phyloP scores from a whole-genome alignment of 2,329 filamentous ascomycete species.

The Colletotrichum melonis region DNA sequence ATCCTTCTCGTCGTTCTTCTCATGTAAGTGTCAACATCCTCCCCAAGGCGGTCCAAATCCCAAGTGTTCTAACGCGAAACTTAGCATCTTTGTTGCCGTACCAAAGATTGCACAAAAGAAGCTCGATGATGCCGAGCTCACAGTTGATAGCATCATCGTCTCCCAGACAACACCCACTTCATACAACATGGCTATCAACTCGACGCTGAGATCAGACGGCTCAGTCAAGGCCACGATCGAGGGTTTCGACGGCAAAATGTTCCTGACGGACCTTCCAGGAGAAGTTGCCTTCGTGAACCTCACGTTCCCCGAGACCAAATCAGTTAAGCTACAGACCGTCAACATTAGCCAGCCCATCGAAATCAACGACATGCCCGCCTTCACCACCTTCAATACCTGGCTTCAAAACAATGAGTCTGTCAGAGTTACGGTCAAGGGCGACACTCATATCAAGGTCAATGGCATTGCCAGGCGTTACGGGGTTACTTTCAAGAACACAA shows the following conservation, averaged over 20 bases:
- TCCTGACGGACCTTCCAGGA: slow-evolving; percentile 62
- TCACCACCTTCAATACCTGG: slow-evolving; percentile 66
- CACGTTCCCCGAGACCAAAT: slow-evolving; percentile 63
- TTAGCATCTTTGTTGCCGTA: slow-evolving; percentile 66
- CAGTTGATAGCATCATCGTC: slow-evolving; percentile 63
- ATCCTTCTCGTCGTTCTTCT: slow-evolving; percentile 67
- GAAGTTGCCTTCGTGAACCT: slow-evolving; percentile 60
- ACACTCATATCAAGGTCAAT: slow-evolving; percentile 62
- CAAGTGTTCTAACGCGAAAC: slow-evolving; percentile 14
- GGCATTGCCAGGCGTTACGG: slow-evolving; percentile 60
- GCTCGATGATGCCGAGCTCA: slow-evolving; percentile 63
- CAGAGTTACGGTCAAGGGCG: slow-evolving; percentile 62
- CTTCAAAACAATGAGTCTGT: slow-evolving; percentile 63
- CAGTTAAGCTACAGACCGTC: slow-evolving; percentile 60
- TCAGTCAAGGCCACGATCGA: slow-evolving; percentile 63
- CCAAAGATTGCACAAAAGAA: slow-evolving; percentile 68
- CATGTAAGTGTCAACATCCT: slow-evolving; percentile 60
- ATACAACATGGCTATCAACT: slow-evolving; percentile 66
- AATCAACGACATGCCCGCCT: slow-evolving; percentile 59
- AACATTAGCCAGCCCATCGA: slow-evolving; percentile 62
- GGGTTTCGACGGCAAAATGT: slow-evolving; percentile 64
- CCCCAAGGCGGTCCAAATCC: not conserved
- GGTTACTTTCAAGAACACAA: slow-evolving; percentile 67
- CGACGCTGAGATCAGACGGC: slow-evolving; percentile 63
- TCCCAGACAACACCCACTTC: slow-evolving; percentile 56